Conservation (phyloP, 1,284 basidiomycete genomes). For the Pholiota adiposa region DNA sequence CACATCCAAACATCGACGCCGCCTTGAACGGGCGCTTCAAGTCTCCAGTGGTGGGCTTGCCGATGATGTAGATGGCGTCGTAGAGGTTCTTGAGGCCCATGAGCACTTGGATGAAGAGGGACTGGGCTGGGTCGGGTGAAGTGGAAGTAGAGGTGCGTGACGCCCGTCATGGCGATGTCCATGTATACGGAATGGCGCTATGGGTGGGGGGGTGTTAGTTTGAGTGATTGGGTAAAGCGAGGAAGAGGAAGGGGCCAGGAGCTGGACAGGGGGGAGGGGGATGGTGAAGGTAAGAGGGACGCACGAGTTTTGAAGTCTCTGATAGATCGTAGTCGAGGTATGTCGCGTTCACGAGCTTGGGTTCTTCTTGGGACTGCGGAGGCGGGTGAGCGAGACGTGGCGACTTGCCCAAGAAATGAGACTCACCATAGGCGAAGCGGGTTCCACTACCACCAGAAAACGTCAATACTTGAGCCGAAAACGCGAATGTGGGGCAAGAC, state of each 20-base stretch:
- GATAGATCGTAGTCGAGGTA: conserved; percentile 92
- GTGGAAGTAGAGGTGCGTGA: conserved; percentile 88
- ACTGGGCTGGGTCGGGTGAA: conserved; percentile 95
- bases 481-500: conserved; percentile 27
- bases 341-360: conserved; percentile 89
- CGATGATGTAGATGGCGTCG: conserved; percentile 84
- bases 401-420: not conserved
- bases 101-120: conserved; percentile 88
- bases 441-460: conserved; percentile 52
- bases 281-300: conserved; percentile 30
- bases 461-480: not conserved
- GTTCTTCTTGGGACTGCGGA: conserved; percentile 61
- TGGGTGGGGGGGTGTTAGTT: not conserved
- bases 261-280: too few relatives aligned
- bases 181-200: conserved; percentile 77
- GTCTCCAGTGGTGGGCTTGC: conserved; percentile 82
- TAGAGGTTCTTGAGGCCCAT: conserved; percentile 89
- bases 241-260: too few relatives aligned
- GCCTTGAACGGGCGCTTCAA: conserved; percentile 92
- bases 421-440: conserved; percentile 62
- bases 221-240: too few relatives aligned
- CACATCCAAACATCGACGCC: conserved; percentile 74
- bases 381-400: conserved; percentile 3
- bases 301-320: conserved; percentile 86
- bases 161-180: conserved; percentile 85